phyloP scores from a whole-genome alignment of 768 basidiomycete genomes.

The Macrolepiota dolichaula region DNA sequence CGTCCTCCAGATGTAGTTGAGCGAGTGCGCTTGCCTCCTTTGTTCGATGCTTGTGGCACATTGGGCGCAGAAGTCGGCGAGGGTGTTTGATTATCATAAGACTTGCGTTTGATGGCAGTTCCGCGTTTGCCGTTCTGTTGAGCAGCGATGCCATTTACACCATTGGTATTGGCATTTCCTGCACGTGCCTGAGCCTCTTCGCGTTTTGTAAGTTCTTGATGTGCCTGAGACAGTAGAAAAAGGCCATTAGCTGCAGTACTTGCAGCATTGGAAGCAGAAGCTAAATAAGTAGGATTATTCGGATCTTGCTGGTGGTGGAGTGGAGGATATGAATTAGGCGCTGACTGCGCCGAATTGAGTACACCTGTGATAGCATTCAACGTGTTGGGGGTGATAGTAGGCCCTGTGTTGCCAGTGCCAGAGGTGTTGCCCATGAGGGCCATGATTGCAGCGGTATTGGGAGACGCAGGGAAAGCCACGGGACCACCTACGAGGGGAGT shows the following conservation, averaged over 20 bases:
- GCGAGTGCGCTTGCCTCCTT: conserved; percentile 37
- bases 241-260: conserved; percentile 85
- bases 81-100: conserved; percentile 43
- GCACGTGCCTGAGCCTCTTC: conserved; percentile 78
- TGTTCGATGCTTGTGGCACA: conserved; percentile 20
- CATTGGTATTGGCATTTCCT: conserved; percentile 30
- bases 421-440: conserved; percentile 77
- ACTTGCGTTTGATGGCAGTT: conserved; percentile 60
- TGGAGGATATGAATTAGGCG: conserved; percentile 32
- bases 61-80: conserved; percentile 26
- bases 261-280: conserved; percentile 54
- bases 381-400: conserved; percentile 70
- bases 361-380: conserved; percentile 80
- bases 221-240: conserved; percentile 90
- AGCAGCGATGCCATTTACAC: conserved; percentile 23
- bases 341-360: conserved; percentile 37
- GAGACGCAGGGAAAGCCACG: conserved; percentile 77
- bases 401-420: conserved; percentile 31
- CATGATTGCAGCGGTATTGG: conserved; percentile 89
- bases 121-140: conserved; percentile 46
- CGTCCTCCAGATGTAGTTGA: conserved; percentile 23
- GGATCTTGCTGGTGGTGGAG: conserved; percentile 44
- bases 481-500: conserved; percentile 79
- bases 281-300: conserved; percentile 25
- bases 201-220: conserved; percentile 95